Conservation (phyloP, 768 basidiomycete species). For the Hemileccinum impolitum region DNA sequence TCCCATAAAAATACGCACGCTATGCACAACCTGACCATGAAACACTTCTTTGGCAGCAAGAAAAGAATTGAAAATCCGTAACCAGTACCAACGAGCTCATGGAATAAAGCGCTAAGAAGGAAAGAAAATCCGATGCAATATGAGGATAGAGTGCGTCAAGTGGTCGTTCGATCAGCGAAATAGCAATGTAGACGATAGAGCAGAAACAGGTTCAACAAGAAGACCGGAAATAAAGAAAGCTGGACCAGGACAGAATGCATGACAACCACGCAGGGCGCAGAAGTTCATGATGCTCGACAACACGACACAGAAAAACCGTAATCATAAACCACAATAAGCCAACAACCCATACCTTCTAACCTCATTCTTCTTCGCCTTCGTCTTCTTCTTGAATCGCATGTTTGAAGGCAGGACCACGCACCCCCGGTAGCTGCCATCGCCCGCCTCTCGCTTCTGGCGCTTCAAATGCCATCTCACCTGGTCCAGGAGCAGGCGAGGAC, state of each 20-base stretch:
- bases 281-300: conserved; percentile 11
- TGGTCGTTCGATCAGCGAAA: conserved; percentile 7
- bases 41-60: conserved; percentile 2
- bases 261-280: conserved; percentile 3
- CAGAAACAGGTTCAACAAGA: conserved; percentile 2
- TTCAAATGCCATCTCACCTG: conserved; percentile 45
- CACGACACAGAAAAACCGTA: conserved; percentile 8
- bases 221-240: conserved; percentile 1
- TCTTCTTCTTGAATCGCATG: conserved; percentile 83
- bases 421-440: conserved; percentile 65
- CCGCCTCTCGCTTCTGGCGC: conserved; percentile 49
- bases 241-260: conserved; percentile 4
- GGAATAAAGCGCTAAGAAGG: conserved; percentile 1
- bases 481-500: conserved; percentile 52
- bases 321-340: conserved; percentile 5
- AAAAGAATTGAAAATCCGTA: conserved; percentile 20
- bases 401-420: conserved; percentile 66
- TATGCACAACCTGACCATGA: conserved; percentile 8
- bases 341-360: conserved; percentile 4
- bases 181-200: conserved; percentile 15
- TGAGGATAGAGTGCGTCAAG: conserved; percentile 6
- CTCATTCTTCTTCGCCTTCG: conserved; percentile 72
- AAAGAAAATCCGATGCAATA: conserved; percentile 2
- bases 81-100: conserved; percentile 16
- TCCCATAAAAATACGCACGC: conserved; percentile 18